These are phyloP conservation scores for Termitomyces sp. DNA, from an alignment of 1,284 basidiomycete species.

Conservation along the genomic window DNA sequence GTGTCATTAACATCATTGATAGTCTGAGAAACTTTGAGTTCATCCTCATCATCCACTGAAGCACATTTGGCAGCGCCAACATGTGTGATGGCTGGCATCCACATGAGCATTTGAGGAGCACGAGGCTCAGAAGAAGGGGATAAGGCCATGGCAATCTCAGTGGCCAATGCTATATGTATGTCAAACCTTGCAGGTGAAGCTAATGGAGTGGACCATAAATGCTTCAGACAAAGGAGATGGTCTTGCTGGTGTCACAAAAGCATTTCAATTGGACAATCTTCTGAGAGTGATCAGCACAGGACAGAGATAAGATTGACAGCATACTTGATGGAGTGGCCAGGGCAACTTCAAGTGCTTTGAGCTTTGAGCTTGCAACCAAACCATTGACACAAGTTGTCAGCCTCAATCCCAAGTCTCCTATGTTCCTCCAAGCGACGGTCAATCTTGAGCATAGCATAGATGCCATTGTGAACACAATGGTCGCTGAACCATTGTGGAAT, in stretches of 20 bases:
- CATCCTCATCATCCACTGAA: too few relatives aligned
- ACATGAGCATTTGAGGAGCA: too few relatives aligned
- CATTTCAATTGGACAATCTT: neutral
- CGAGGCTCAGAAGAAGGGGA: too few relatives aligned
- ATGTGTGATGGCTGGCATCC: too few relatives aligned
- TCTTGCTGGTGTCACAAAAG: neutral
- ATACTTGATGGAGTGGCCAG: neutral
- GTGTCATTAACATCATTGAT: too few relatives aligned
- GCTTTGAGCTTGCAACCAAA: slow-evolving; percentile 20
- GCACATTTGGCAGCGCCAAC: too few relatives aligned
- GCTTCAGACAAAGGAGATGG: neutral
- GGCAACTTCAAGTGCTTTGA: slow-evolving; percentile 19
- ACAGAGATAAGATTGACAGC: neutral
- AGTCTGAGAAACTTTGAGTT: neutral
- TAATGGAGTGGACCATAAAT: neutral
- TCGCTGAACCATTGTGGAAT: slow-evolving; percentile 33
- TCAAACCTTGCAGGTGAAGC: neutral
- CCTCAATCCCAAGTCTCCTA: slow-evolving; percentile 17
- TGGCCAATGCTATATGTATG: neutral
- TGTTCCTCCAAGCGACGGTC: slow-evolving; percentile 27
- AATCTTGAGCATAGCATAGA: slow-evolving; percentile 24
- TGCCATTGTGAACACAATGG: slow-evolving; percentile 25
- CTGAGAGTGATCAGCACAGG: neutral
- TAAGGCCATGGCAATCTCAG: too few relatives aligned
- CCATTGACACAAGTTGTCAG: slow-evolving; percentile 24